Base-by-base conservation (phyloP, 2,329 filamentous ascomycete species). In the Trichoderma afroharzianum region DNA sequence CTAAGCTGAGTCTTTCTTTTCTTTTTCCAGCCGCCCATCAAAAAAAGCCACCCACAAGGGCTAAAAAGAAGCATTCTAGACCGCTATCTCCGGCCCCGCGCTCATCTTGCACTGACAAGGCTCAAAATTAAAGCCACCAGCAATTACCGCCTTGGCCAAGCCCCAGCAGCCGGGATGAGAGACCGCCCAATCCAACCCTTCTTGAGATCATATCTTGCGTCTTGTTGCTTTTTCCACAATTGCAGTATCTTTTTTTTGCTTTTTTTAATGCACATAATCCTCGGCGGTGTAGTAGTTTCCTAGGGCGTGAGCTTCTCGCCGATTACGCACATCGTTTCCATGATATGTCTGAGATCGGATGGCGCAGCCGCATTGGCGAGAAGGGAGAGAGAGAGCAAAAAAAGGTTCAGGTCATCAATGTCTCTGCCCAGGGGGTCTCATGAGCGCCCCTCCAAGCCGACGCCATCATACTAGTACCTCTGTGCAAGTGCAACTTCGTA, bases 311-410 rank as follows among this genome's bases (percentile, higher is more conserved):
- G 5, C 21, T 26, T 21, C 63, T 33, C 30, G 30, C 39, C 21
- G 33, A 43, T 63, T 39, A 63, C 36, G 59, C 59, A 63, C 24
- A 18, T 32, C 50, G 36, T 53, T n/a, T n/a, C 32, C 18, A 36
- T 36, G 47, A 28, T 55, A 24, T 68, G 50, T 68, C 53, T 43
- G 14, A 59, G 64, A 68, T 68, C 36, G 53, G 64, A 68, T 68
- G 26, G 53, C 26, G 11, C 33, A 59, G 64, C 53, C 63, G 47
- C 26, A 47, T 30, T 59, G 53, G 64, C 53, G 63, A 67, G 30
- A 14, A 14, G 32, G 55, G 8, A 36, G 14, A 43, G 24, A 21
- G 11, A 33, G 8, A 32, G 8, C 2, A 43, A 8, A 43, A 18
- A 39, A 7, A 43, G 15, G 33, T 12, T 33, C 18, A 18, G 47